phyloP scores from a whole-genome alignment of 179 eudicot species.

The Beta macrorhiza region DNA sequence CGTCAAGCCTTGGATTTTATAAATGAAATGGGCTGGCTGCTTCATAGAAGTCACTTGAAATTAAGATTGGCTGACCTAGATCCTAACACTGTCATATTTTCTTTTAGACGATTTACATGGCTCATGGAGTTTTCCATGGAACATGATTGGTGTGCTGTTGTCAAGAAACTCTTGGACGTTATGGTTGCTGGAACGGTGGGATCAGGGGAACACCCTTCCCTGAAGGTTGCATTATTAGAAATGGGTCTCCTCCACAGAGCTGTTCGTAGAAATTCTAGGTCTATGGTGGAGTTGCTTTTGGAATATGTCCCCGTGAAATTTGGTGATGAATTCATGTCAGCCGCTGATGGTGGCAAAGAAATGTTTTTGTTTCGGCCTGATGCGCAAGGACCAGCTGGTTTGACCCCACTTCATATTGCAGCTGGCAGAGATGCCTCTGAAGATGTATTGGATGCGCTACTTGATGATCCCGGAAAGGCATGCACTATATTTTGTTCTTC shows the following conservation, averaged over 20 bases:
- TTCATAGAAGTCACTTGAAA: too few species aligned
- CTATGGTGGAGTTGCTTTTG: constrained; percentile 60
- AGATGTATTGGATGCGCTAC: too few species aligned
- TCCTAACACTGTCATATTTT: too few species aligned
- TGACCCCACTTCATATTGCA: too few species aligned
- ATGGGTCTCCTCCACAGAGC: constrained; percentile 45
- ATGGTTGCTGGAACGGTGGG: constrained; percentile 50
- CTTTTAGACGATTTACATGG: too few species aligned
- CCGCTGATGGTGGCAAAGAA: constrained; percentile 13
- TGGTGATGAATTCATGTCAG: constrained; percentile 26
- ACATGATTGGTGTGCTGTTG: constrained; percentile 29
- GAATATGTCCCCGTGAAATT: constrained; percentile 35
- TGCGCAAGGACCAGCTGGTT: not conserved
- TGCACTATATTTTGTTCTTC: not conserved
- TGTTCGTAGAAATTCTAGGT: too few species aligned
- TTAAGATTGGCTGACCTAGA: too few species aligned
- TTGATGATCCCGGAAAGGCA: constrained; percentile 75
- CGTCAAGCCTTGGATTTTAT: too few species aligned
- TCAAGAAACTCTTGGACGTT: constrained; percentile 58
- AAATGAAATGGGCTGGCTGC: too few species aligned
- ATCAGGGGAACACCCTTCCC: constrained; percentile 46
- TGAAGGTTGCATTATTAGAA: constrained; percentile 49
- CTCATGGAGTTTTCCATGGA: too few species aligned
- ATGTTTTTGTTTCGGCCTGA: constrained; percentile 67
- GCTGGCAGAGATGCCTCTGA: too few species aligned